Evolutionary conservation across 192 early-diverging fungal species (phyloP).

Genomic region (Obelidium mucronatum): DNA sequence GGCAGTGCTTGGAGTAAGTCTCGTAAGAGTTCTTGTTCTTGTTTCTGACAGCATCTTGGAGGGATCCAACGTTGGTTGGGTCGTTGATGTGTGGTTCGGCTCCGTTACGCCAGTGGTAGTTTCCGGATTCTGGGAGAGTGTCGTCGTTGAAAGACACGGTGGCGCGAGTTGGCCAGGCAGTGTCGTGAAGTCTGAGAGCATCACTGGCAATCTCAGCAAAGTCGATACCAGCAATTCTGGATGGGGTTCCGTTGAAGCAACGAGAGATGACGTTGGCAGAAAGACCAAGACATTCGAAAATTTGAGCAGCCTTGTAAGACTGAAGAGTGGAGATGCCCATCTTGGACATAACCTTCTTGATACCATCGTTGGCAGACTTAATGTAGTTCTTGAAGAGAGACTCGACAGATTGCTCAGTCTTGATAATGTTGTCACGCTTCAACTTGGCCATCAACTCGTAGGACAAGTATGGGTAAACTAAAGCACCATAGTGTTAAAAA

Average conservation of each 20-base stretch:
- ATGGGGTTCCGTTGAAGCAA: conserved; percentile 96
- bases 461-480: conserved; percentile 90
- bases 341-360: conserved; percentile 99
- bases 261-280: conserved; percentile 84
- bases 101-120: conserved; percentile 97
- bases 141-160: conserved; percentile 61
- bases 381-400: conserved; percentile 84
- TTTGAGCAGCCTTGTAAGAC: conserved; percentile 98
- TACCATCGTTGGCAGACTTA: conserved; percentile 90
- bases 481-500: background rate
- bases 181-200: conserved; percentile 84
- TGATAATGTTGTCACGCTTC: conserved; percentile 80
- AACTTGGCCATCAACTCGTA: conserved; percentile 90
- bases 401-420: conserved; percentile 63
- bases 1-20: conserved; percentile 78
- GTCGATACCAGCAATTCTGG: conserved; percentile 88
- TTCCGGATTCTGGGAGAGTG: conserved; percentile 90
- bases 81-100: conserved; percentile 93
- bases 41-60: conserved; percentile 94
- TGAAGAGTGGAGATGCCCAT: conserved; percentile 99
- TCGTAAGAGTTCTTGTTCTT: conserved; percentile 92
- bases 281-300: conserved; percentile 96
- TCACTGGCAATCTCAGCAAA: conserved; percentile 85
- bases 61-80: conserved; percentile 82
- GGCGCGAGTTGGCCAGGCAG: conserved; percentile 80